Percentiles rank a stretch among this genome's conserved stretches.
These are phyloP conservation scores for Penicillium paradoxum DNA, from an alignment of 495 filamentous ascomycete genomes.

Conservation along the genomic window DNA sequence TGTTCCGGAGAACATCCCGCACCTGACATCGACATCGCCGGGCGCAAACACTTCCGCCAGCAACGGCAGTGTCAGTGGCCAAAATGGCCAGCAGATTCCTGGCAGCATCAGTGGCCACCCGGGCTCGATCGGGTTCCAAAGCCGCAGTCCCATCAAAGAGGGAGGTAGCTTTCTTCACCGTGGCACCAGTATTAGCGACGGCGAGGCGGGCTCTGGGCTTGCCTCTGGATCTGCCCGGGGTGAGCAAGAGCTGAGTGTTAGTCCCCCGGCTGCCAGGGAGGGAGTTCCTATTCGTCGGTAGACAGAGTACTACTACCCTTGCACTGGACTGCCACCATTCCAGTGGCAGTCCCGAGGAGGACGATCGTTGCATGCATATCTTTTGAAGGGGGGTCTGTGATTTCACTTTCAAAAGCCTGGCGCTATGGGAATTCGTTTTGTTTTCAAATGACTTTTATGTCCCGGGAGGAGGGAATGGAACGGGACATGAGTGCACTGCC, in stretches of 20 bases:
- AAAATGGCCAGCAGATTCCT: constrained; percentile 38
- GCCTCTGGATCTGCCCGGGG: constrained; percentile 16
- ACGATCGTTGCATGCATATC: constrained; percentile 8
- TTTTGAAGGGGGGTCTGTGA: constrained; percentile 12
- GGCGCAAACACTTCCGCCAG: constrained; percentile 43
- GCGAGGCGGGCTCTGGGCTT: constrained; percentile 36
- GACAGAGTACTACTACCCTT: not conserved
- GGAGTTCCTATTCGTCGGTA: constrained; percentile 61
- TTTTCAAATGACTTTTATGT: not conserved
- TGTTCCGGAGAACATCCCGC: constrained; percentile 91
- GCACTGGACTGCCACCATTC: not conserved
- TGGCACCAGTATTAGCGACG: constrained; percentile 67
- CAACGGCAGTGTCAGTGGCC: constrained; percentile 37
- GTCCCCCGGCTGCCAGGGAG: constrained; percentile 46
- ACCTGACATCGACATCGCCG: constrained; percentile 73
- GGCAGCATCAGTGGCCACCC: constrained; percentile 44
- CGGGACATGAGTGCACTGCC: constrained; percentile 20
- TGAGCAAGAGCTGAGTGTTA: constrained; percentile 36
- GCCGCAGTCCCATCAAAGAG: constrained; percentile 82
- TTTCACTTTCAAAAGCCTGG: constrained; percentile 38
- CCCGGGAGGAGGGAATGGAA: not conserved
- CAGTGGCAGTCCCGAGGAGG: not conserved
- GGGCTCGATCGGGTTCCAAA: constrained; percentile 48
- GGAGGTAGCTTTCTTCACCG: constrained; percentile 68
- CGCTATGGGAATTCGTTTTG: constrained; percentile 31